These are phyloP conservation scores for Sporothrix sp. DNA, from an alignment of 2,329 filamentous ascomycete species.

Conservation along the genomic window DNA sequence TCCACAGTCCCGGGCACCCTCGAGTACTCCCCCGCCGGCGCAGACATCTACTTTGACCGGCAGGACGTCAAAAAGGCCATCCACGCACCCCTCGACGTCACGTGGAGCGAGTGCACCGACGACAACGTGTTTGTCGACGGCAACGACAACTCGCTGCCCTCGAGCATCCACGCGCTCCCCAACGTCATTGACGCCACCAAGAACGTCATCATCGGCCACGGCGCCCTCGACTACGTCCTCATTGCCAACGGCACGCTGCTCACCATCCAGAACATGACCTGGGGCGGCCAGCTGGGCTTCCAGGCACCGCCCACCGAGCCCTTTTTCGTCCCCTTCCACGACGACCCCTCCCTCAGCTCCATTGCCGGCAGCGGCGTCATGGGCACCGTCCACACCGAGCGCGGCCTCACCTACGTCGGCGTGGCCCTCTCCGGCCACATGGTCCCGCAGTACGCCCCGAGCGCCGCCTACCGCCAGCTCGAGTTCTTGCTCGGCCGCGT, in stretches of 20 bases:
- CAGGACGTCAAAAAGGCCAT: slow-evolving; percentile 32
- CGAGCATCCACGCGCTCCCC: slow-evolving; percentile 50
- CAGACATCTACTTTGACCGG: slow-evolving; percentile 60
- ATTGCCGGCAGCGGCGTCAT: slow-evolving; percentile 47
- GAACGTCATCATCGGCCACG: slow-evolving; percentile 66
- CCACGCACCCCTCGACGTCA: slow-evolving; percentile 21
- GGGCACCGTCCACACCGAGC: slow-evolving; percentile 60
- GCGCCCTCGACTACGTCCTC: slow-evolving; percentile 58
- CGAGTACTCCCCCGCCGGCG: slow-evolving; percentile 52
- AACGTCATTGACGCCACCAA: slow-evolving; percentile 63
- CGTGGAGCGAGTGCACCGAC: slow-evolving; percentile 48
- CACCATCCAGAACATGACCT: slow-evolving; percentile 73
- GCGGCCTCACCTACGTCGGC: slow-evolving; percentile 62
- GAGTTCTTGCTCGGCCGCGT: slow-evolving; percentile 68
- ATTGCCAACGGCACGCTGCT: slow-evolving; percentile 60
- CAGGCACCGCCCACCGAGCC: slow-evolving; percentile 47
- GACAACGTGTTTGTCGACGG: slow-evolving; percentile 28
- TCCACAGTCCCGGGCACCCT: slow-evolving; percentile 48
- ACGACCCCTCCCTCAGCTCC: slow-evolving; percentile 27
- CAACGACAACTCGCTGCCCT: slow-evolving; percentile 44
- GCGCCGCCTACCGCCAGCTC: slow-evolving; percentile 58
- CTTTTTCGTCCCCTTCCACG: slow-evolving; percentile 60
- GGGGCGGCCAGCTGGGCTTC: slow-evolving; percentile 63
- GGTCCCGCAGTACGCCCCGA: slow-evolving; percentile 58
- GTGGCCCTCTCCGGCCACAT: slow-evolving; percentile 59